Base-by-base conservation (phyloP, 768 basidiomycete species). In the Lepiota subincarnata region DNA sequence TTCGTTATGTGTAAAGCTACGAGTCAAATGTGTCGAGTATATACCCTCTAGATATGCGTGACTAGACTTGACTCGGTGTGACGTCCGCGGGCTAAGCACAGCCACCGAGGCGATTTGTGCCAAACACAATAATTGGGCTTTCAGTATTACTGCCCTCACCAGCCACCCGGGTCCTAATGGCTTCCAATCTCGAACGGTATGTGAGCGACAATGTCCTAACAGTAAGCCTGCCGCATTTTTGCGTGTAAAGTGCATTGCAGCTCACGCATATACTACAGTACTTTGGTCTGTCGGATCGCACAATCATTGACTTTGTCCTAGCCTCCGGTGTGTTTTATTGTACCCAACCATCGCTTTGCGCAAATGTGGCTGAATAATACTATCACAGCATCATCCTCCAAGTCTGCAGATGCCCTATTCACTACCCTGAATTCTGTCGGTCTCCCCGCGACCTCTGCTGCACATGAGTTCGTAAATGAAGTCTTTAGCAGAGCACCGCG, bases 241-340 rank as follows among this genome's bases (percentile, higher is more conserved):
- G n/a, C 14, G 37, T 18, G 13, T 50, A n/a, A 19, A 26, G n/a
- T 44, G 1, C 13, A 38, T 4, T 11, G 16, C 20, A 12, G 44
- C 51, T 57, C n/a, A 59, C 48, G 5, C 43, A 45, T 2, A 53
- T 18, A 35, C 11, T 34, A 12, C 24, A 92, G 89, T 79, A 93
- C 60, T 87, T 95, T 61, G 89, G 89, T 51, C 79, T 91, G 42
- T 84, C 93, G 18, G 89, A 96, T 70, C 77, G 78, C 58, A 91
- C 82, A 59, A 90, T 88, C 56, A 82, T 92, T 60, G 87, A 92
- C 73, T 97, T 86, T 67, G 86, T 97, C 34, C 75, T 91, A 66
- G 91, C 91, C 45, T 85, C 89, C 69, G 92, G 91, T 87, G 58
- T 37, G 78, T 66, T 24, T 24, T 24, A 5, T 24, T 24, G n/a